phyloP scores from a whole-genome alignment of 306 rosid species.

The Ceratonia siliqua region DNA sequence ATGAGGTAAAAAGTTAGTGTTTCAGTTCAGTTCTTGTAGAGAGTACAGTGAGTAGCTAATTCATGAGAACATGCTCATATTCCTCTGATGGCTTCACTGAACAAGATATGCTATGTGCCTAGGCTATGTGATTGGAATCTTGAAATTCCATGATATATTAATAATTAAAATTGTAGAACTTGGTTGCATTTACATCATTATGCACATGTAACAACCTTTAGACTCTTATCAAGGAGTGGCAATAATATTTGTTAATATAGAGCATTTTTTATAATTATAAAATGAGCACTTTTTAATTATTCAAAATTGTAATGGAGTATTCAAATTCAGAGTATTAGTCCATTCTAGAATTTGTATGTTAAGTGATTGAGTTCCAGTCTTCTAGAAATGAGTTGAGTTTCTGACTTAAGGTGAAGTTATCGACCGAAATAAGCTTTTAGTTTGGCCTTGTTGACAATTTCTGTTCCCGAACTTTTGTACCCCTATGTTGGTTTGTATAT shows the following conservation, averaged over 20 bases:
- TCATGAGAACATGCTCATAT: neutral
- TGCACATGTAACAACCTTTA: neutral
- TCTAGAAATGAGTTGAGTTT: neutral
- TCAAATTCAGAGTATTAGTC: neutral
- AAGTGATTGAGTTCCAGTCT: neutral
- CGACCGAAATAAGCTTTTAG: neutral
- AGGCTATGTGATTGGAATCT: neutral
- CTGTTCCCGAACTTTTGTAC: neutral
- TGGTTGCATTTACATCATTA: neutral
- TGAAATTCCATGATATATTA: neutral
- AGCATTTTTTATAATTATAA: neutral
- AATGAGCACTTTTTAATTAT: neutral
- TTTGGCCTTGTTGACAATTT: neutral
- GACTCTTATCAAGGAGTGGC: neutral
- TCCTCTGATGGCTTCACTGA: conserved; percentile 18
- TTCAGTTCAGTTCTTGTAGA: conserved; percentile 7
- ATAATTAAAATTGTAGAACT: neutral
- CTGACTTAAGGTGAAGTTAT: neutral
- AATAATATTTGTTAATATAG: neutral
- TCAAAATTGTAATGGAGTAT: too few species aligned
- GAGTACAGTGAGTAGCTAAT: neutral
- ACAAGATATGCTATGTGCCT: neutral
- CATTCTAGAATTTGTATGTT: conserved; percentile 1
- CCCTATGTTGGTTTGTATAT: neutral
- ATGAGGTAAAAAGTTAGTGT: conserved; percentile 52